These are phyloP conservation scores for Volvariella volvacea DNA, from an alignment of 1,284 basidiomycete species.

Conservation along the genomic window DNA sequence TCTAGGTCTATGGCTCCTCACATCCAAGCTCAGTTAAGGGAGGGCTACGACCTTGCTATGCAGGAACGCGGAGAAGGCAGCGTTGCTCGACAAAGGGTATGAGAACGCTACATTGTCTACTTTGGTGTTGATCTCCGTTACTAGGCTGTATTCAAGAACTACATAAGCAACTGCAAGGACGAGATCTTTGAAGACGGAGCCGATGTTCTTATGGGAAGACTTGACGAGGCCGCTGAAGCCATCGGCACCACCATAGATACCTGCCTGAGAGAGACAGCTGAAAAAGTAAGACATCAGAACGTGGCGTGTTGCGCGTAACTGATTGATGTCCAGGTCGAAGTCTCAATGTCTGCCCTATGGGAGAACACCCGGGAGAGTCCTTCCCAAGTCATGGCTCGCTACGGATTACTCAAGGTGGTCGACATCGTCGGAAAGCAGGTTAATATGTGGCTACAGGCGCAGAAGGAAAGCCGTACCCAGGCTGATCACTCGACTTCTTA, in stretches of 20 bases:
- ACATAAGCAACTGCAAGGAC: constrained; percentile 35
- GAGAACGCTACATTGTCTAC: not conserved
- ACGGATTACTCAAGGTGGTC: constrained; percentile 31
- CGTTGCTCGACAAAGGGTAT: constrained; percentile 54
- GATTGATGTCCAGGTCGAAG: constrained; percentile 29
- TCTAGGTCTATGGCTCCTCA: constrained; percentile 52
- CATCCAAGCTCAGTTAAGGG: constrained; percentile 40
- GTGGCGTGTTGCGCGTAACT: not conserved
- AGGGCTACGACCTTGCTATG: constrained; percentile 48
- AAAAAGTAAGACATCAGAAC: constrained; percentile 35
- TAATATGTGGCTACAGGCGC: constrained; percentile 5
- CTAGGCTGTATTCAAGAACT: constrained; percentile 41
- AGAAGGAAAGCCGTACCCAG: no score
- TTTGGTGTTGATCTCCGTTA: no score
- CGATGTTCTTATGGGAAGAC: constrained; percentile 33
- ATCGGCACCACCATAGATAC: constrained; percentile 42
- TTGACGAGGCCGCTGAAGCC: constrained; percentile 40
- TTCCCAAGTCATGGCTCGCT: constrained; percentile 32
- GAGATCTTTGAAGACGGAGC: constrained; percentile 48
- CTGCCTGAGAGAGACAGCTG: constrained; percentile 40
- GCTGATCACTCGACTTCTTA: no score
- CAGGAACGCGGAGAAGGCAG: constrained; percentile 47
- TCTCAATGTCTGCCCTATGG: constrained; percentile 54
- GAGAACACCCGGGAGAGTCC: constrained; percentile 44
- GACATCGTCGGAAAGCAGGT: constrained; percentile 34